Conservation (phyloP, 2,329 filamentous ascomycete genomes). For the Mycosphaerella arachidis region DNA sequence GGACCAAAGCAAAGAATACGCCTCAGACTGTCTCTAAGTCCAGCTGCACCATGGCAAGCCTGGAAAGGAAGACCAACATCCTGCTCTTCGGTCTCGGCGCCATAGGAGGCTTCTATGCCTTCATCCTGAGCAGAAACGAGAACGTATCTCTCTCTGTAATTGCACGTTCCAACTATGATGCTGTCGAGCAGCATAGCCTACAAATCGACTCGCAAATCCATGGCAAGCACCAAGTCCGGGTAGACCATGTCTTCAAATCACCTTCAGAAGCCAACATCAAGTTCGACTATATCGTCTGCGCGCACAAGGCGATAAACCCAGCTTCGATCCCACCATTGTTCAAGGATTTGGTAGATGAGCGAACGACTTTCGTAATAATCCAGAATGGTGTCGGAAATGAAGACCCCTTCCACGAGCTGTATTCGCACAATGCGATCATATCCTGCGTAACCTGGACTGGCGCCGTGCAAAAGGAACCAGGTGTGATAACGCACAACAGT, state of each 20-base stretch:
- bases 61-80: slow-evolving; percentile 29
- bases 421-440: slow-evolving; percentile 51
- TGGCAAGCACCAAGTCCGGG: slow-evolving; percentile 34
- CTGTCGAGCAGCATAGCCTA: slow-evolving; percentile 41
- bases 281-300: slow-evolving; percentile 48
- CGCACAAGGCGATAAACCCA: slow-evolving; percentile 43
- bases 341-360: slow-evolving; percentile 34
- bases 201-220: slow-evolving; percentile 41
- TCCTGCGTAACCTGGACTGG: slow-evolving; percentile 55
- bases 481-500: slow-evolving; percentile 47
- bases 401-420: slow-evolving; percentile 48
- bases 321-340: slow-evolving; percentile 37
- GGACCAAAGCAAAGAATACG: not conserved
- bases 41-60: slow-evolving; percentile 1
- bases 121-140: slow-evolving; percentile 45
- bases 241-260: slow-evolving; percentile 39
- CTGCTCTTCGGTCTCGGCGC: slow-evolving; percentile 53
- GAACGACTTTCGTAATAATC: slow-evolving; percentile 56
- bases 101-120: slow-evolving; percentile 57
- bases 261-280: slow-evolving; percentile 30
- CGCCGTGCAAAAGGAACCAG: slow-evolving; percentile 48
- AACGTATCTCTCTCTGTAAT: slow-evolving; percentile 41
- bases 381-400: slow-evolving; percentile 62
- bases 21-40: not conserved
- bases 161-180: slow-evolving; percentile 45